These are phyloP conservation scores for Ammopiptanthus mongolicus DNA, from an alignment of 306 rosid genomes.

Conservation along the genomic window DNA sequence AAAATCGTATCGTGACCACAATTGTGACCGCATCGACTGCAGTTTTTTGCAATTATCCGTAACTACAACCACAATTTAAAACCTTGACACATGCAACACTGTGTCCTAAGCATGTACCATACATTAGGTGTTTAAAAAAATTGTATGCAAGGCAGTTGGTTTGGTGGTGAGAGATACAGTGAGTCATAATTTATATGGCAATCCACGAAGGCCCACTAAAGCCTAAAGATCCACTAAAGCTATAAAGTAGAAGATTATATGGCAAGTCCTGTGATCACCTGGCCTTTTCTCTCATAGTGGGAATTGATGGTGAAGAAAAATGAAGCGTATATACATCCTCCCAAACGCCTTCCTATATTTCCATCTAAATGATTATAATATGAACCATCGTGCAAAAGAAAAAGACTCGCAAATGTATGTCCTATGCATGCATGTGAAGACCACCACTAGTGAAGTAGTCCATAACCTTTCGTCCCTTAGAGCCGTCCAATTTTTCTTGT, in stretches of 20 bases:
- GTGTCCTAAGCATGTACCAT: too few relatives aligned
- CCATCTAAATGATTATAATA: constrained; percentile 28
- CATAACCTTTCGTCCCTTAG: background rate
- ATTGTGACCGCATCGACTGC: too few relatives aligned
- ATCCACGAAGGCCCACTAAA: constrained; percentile 36
- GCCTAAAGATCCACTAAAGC: constrained; percentile 44
- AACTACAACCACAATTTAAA: too few relatives aligned
- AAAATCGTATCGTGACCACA: too few relatives aligned
- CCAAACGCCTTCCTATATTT: background rate
- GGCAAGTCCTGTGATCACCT: constrained; percentile 20
- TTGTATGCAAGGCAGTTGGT: constrained; percentile 9
- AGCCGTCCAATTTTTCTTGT: background rate
- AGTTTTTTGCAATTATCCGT: too few relatives aligned
- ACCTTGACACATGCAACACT: too few relatives aligned
- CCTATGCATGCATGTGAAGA: constrained; percentile 27
- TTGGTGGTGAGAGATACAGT: background rate
- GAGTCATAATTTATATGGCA: constrained; percentile 39
- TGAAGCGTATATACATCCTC: background rate
- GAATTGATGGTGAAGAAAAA: constrained; percentile 26
- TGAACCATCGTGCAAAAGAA: constrained; percentile 25
- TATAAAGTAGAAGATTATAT: constrained; percentile 30
- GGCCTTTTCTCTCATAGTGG: constrained; percentile 25
- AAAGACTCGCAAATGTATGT: constrained; percentile 18
- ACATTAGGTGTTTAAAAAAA: too few relatives aligned
- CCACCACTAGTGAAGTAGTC: background rate